A percentile compares a stretch with the other conserved stretches of the same genome.
Evolutionary conservation across 2,329 filamentous ascomycete genomes (phyloP).

Genomic region (Aspergillus chevalieri): DNA sequence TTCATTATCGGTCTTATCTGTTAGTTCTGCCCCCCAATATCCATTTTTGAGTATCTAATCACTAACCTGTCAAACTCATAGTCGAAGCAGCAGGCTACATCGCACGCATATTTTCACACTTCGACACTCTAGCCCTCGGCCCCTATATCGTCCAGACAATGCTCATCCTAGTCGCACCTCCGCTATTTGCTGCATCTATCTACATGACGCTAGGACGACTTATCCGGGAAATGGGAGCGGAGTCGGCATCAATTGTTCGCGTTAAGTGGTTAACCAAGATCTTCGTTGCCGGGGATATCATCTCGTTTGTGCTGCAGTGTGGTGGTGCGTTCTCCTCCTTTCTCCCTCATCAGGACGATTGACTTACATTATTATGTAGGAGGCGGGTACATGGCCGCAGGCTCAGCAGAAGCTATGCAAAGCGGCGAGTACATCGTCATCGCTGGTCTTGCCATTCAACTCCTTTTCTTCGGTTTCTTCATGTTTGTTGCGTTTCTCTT

Average conservation of each 20-base stretch:
- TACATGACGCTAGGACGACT: conserved; percentile 27
- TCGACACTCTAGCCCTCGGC: conserved; percentile 15
- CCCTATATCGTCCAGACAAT: conserved; percentile 25
- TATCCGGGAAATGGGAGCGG: conserved; percentile 14
- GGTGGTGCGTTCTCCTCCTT: conserved; percentile 11
- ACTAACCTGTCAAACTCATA: background rate
- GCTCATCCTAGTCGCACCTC: conserved; percentile 24
- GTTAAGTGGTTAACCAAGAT: conserved; percentile 23
- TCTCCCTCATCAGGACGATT: background rate
- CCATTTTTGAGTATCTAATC: background rate
- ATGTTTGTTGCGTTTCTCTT: conserved; percentile 46
- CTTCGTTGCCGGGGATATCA: conserved; percentile 25
- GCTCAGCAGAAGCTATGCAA: conserved; percentile 9
- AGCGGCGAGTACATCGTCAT: conserved; percentile 44
- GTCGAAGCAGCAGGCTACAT: conserved; percentile 22
- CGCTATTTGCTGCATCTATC: conserved; percentile 25
- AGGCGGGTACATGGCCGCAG: conserved; percentile 23
- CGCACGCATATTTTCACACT: conserved; percentile 21
- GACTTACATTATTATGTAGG: conserved; percentile 10
- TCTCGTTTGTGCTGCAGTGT: conserved; percentile 25
- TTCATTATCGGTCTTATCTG: conserved; percentile 29
- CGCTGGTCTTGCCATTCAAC: conserved; percentile 52
- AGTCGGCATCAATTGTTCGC: conserved; percentile 15
- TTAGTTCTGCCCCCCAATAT: conserved; percentile 12
- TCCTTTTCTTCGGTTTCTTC: conserved; percentile 55